These are phyloP conservation scores for Colletotrichum echinochloae DNA, from an alignment of 2,329 filamentous ascomycete genomes.

Conservation along the genomic window DNA sequence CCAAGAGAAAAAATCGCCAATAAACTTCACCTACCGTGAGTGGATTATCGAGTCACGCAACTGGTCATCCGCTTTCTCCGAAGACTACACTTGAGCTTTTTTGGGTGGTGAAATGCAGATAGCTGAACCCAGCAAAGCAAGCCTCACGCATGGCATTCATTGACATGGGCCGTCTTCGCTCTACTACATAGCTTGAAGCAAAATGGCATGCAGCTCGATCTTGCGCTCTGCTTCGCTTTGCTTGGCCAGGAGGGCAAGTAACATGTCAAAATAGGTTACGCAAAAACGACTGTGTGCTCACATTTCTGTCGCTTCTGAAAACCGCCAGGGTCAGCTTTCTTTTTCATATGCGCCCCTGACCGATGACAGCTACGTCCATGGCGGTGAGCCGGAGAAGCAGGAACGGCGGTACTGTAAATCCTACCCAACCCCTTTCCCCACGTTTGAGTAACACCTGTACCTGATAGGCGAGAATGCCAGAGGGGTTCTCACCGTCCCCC, in stretches of 20 bases:
- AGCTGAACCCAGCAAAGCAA: neutral
- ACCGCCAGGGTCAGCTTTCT: constrained; percentile 3
- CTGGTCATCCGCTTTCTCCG: neutral
- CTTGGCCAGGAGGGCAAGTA: neutral
- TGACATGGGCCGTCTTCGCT: neutral
- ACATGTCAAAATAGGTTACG: no score
- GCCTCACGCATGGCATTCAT: neutral
- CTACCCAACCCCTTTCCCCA: constrained; percentile 6
- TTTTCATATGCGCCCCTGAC: neutral
- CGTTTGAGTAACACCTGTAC: neutral
- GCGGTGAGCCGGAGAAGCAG: constrained; percentile 16
- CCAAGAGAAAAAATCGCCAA: neutral
- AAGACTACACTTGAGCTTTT: neutral
- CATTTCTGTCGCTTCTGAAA: neutral
- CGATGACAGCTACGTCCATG: neutral
- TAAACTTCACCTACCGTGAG: no score
- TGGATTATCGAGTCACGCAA: no score
- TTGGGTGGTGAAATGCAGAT: neutral
- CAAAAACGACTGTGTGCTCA: neutral
- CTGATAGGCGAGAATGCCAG: constrained; percentile 20
- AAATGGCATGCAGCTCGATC: neutral
- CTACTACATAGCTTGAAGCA: no score
- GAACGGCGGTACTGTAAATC: neutral
- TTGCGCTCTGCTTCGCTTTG: neutral
- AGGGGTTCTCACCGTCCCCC: constrained; percentile 3